Base-by-base conservation (phyloP, 1,139 yeast species). In the Yamadazyma aaseri region DNA sequence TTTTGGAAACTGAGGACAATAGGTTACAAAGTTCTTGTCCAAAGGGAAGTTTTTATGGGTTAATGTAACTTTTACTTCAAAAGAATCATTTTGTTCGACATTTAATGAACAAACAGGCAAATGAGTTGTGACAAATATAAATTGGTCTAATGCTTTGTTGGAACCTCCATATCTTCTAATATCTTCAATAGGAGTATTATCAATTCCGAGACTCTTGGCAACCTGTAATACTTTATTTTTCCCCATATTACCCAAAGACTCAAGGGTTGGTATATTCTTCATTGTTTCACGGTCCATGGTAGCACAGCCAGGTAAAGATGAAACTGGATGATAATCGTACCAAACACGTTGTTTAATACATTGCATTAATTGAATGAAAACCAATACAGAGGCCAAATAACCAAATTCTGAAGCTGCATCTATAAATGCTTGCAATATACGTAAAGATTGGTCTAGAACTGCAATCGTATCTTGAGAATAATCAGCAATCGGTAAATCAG, bases 401-500 rank as follows among this genome's bases (percentile, higher is more conserved):
- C 96, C 96, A 51, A 81, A 54, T 49, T 92, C 97, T 2, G 96
- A 79, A 3, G 95, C 81, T 13, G 86, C 87, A 56, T 94, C 98
- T 40, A 92, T 82, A 47, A 77, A 85, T 0, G 97, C 97, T 53
- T 92, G 98, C 38, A 89, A 64, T 43, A 92, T 84, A 75, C 98
- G 96, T 50, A 94, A 69, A 4, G 95, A 79, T 61, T 92, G 98
- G 53, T 92, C 99, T 41, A 94, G 65, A 4, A 94, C 95, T 0
- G 97, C 83, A 14, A 89, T 79, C 0, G 96, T 89, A 59, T 92
- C 99, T 53, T 92, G 97, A 10, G 86, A 71, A 55, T 94, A 94
- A 66, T 92, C 99, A 1, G 96, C 94, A 52, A 94, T 86, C 2
- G 98, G 98, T 33, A 92, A 65, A 42, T 86, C 95, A 9, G 85